Conservation (phyloP, 805 yeast species). For the Pichia scutulata region DNA sequence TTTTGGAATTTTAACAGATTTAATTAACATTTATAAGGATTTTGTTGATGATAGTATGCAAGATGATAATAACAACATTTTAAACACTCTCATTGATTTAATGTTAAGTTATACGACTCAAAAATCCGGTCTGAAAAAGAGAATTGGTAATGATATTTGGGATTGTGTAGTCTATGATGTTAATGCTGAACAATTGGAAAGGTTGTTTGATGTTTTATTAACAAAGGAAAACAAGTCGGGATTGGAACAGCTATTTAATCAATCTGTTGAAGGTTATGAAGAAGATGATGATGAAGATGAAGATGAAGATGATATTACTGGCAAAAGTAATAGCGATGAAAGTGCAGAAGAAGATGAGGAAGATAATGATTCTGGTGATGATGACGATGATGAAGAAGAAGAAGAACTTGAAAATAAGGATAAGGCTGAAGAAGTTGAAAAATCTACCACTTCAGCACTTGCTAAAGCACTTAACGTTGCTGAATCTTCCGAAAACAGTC, state of each 20-base stretch:
- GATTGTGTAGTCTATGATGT: slow-evolving; percentile 43
- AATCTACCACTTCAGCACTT: slow-evolving; percentile 51
- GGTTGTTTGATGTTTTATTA: slow-evolving; percentile 46
- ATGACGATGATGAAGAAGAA: slow-evolving; percentile 34
- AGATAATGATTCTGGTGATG: slow-evolving; percentile 26
- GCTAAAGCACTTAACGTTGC: slow-evolving; percentile 70
- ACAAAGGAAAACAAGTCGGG: slow-evolving; percentile 80
- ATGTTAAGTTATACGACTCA: slow-evolving; percentile 50
- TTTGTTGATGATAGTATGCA: slow-evolving; percentile 14
- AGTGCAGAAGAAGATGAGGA: slow-evolving; percentile 38
- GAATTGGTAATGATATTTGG: slow-evolving; percentile 41
- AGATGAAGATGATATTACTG: slow-evolving; percentile 28
- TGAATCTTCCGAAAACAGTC: slow-evolving; percentile 19
- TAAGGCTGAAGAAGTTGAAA: slow-evolving; percentile 28
- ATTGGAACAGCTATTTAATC: slow-evolving; percentile 65
- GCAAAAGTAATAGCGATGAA: slow-evolving; percentile 32
- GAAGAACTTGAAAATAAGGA: slow-evolving; percentile 35
- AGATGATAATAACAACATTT: background rate
- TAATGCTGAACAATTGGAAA: slow-evolving; percentile 36
- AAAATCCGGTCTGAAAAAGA: slow-evolving; percentile 49
- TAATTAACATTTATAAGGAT: slow-evolving; percentile 51
- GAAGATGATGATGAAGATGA: slow-evolving; percentile 39
- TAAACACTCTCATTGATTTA: slow-evolving; percentile 37
- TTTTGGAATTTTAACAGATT: slow-evolving; percentile 62
- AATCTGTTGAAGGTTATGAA: slow-evolving; percentile 41